Evolutionary conservation across 1,284 basidiomycete species (phyloP), one percentile per base, ranked within the genome.

Genomic region (Wolfiporia cocos): DNA sequence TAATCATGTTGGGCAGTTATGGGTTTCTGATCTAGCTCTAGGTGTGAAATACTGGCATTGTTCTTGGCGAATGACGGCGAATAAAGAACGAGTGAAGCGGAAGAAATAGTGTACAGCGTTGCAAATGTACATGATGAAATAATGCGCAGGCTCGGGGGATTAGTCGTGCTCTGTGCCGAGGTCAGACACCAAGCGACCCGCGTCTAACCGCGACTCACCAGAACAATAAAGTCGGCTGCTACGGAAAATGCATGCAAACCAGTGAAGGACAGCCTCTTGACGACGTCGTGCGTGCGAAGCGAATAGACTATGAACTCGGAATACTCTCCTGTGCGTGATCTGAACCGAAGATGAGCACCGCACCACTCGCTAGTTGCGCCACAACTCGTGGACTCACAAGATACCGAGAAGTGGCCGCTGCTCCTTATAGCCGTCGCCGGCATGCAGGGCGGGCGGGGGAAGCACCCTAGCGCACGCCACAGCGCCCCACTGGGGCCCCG

Each of bases 141-240:
- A 51, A 86, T 61, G 52, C 77, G 72, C 36, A 86, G 63, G 12
- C 70, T 65, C 12, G 73, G 58, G 40, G 82, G 82, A 32, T 67
- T 65, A 41, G 69, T 67, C 24, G 78, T 76, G 56, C 74, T 75
- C 84, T 85, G 53, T 18, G 26, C 3, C 19, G 6, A 36, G 14
- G 7, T 28, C 26, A 49, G n/a, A 48, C 37, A 2, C 9, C 7
- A 19, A 12, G 10, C 2, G 3, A 38, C 22, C 17, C 31, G 26
- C 12, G 21, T 3, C n/a, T 33, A 4, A 15, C 21, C 2, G 28
- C 23, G 12, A 71, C 81, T 48, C 55, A 84, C 84, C 51, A 86
- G 64, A 48, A 77, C 68, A 55, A 81, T 68, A 52, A 77, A 74
- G 48, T 68, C 58, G 37, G 58, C 55, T 50, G 68, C 74, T 36